phyloP scores from a whole-genome alignment of 2,329 filamentous ascomycete species.

The Diplodia seriata region DNA sequence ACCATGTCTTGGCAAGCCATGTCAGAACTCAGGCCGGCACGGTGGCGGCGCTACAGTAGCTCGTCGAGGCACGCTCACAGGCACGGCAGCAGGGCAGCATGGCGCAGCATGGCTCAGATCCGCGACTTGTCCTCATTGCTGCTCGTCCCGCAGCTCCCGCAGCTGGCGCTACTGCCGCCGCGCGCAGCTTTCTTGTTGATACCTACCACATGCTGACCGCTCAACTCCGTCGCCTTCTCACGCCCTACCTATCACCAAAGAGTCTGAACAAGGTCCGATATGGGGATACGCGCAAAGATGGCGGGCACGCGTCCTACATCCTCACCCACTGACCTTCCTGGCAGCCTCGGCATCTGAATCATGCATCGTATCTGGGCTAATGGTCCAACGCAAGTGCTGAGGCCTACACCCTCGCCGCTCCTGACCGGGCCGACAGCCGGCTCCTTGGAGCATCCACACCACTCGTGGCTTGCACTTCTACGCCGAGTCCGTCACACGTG shows the following conservation, averaged over 20 bases:
- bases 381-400: background rate
- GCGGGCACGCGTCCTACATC: background rate
- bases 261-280: too few relatives aligned
- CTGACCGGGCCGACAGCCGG: slow-evolving; percentile 3
- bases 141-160: slow-evolving; percentile 17
- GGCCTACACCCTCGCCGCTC: background rate
- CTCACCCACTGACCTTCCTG: background rate
- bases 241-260: background rate
- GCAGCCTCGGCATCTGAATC: too few relatives aligned
- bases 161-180: slow-evolving; percentile 12
- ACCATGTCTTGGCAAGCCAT: background rate
- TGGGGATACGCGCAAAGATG: too few relatives aligned
- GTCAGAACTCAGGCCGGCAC: slow-evolving; percentile 16
- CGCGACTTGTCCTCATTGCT: background rate
- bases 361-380: too few relatives aligned
- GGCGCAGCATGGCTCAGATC: background rate
- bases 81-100: background rate
- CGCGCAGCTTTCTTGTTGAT: background rate
- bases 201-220: slow-evolving; percentile 20
- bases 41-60: slow-evolving; percentile 14
- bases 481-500: background rate
- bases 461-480: background rate
- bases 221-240: slow-evolving; percentile 6
- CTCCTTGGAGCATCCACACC: background rate
- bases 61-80: slow-evolving; percentile 7